Conservation (phyloP, 208 protist genomes). For the Crithidia acanthocephali region DNA sequence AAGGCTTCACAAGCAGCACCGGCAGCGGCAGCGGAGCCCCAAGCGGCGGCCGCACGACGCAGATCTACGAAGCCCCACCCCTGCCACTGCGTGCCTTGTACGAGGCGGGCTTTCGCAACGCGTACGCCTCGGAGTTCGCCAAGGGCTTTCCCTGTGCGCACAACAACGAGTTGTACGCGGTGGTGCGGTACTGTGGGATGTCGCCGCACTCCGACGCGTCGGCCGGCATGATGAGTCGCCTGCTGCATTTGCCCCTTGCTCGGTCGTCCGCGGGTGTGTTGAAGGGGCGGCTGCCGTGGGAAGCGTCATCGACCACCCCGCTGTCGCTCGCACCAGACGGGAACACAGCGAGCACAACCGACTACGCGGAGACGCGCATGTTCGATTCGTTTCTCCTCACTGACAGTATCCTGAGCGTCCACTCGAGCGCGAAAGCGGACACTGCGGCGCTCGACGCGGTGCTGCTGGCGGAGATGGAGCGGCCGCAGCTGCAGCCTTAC, state of each 20-base stretch:
- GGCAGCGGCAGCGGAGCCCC: background rate
- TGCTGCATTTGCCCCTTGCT: slow-evolving; percentile 40
- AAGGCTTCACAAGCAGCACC: background rate
- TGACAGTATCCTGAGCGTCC: slow-evolving; percentile 5
- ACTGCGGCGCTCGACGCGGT: slow-evolving; percentile 9
- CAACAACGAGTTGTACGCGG: slow-evolving; percentile 70
- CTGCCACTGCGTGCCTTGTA: slow-evolving; percentile 50
- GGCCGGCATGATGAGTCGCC: slow-evolving; percentile 55
- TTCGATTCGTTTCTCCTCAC: slow-evolving; percentile 57
- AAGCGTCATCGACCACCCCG: background rate
- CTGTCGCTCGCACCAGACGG: background rate
- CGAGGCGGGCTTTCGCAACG: slow-evolving; percentile 50
- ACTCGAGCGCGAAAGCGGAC: background rate
- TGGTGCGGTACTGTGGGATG: slow-evolving; percentile 62
- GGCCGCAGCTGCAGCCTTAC: slow-evolving; percentile 34
- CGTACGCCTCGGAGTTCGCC: slow-evolving; percentile 48
- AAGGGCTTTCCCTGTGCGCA: slow-evolving; percentile 38
- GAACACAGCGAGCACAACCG: background rate
- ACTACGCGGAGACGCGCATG: slow-evolving; percentile 28
- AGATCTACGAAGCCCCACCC: slow-evolving; percentile 30
- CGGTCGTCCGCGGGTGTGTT: slow-evolving; percentile 26
- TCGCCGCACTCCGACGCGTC: slow-evolving; percentile 72
- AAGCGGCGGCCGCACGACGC: slow-evolving; percentile 6
- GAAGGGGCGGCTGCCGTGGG: slow-evolving; percentile 11
- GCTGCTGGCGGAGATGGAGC: slow-evolving; percentile 22